These are phyloP conservation scores for Capronia americana DNA, from an alignment of 2,329 filamentous ascomycete species.

Conservation along the genomic window DNA sequence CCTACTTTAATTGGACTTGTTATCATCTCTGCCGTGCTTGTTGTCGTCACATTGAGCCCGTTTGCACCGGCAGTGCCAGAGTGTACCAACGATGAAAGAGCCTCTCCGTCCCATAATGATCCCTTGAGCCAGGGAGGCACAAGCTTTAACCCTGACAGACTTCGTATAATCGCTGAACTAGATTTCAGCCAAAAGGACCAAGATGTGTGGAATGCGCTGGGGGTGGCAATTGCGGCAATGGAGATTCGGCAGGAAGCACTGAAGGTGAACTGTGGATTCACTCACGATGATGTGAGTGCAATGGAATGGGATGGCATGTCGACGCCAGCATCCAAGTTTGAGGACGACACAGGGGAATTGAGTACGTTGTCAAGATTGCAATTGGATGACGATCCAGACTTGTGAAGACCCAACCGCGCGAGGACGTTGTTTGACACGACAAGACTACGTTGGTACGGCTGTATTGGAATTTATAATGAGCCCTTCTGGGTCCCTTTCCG, in stretches of 20 bases:
- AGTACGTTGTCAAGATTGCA: constrained; percentile 20
- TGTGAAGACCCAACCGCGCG: constrained; percentile 11
- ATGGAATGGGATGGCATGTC: constrained; percentile 24
- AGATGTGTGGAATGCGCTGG: constrained; percentile 67
- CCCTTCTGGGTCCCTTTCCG: background rate
- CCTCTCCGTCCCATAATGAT: constrained; percentile 11
- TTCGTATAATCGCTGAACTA: constrained; percentile 58
- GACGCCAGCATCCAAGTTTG: constrained; percentile 17
- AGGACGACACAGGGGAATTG: constrained; percentile 21
- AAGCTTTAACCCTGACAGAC: constrained; percentile 24
- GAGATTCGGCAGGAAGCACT: constrained; percentile 54
- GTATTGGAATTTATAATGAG: constrained; percentile 4
- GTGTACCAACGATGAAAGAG: constrained; percentile 29
- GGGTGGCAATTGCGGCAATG: constrained; percentile 62
- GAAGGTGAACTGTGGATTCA: constrained; percentile 23
- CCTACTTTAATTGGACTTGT: constrained; percentile 63
- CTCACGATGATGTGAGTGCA: constrained; percentile 18
- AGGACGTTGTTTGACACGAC: background rate
- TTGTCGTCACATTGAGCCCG: constrained; percentile 56
- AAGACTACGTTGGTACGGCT: background rate
- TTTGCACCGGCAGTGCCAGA: constrained; percentile 1
- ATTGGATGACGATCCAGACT: constrained; percentile 29
- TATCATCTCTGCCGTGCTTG: constrained; percentile 60
- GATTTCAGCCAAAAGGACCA: constrained; percentile 60
- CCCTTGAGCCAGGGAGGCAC: background rate